Evolutionary conservation across 2,329 filamentous ascomycete genomes (phyloP).

Genomic region (Penicillium sp.): DNA sequence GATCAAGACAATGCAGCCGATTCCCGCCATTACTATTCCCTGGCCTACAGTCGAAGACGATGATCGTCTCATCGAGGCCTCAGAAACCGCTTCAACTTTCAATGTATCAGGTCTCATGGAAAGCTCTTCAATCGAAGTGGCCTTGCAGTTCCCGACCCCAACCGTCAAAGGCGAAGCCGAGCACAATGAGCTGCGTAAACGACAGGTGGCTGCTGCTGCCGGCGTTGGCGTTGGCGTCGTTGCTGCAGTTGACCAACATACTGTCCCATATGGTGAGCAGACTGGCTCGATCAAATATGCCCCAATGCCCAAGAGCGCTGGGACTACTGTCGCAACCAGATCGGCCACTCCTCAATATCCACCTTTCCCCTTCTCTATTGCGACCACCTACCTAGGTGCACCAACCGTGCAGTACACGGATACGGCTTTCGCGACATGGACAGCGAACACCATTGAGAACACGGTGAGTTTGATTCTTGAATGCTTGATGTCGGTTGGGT

Average conservation of each 20-base stretch:
- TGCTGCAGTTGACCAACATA: conserved; percentile 25
- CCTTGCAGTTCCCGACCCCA: conserved; percentile 31
- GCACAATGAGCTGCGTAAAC: conserved; percentile 31
- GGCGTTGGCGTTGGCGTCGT: not conserved
- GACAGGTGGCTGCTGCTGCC: conserved; percentile 23
- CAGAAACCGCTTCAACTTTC: not conserved
- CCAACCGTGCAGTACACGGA: conserved; percentile 50
- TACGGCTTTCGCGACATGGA: conserved; percentile 52
- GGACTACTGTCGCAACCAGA: conserved; percentile 58
- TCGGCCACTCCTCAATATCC: conserved; percentile 52
- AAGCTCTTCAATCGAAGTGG: conserved; percentile 26
- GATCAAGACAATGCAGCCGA: conserved; percentile 18
- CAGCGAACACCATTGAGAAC: conserved; percentile 54
- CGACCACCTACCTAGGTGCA: conserved; percentile 49
- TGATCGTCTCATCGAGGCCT: conserved; percentile 8
- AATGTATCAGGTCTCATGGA: conserved; percentile 17
- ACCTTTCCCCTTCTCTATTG: conserved; percentile 54
- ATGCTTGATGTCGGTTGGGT: not conserved
- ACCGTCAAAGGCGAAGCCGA: conserved; percentile 23
- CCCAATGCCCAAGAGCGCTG: conserved; percentile 59
- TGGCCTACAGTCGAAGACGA: not conserved
- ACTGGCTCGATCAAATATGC: conserved; percentile 57
- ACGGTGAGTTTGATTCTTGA: conserved; percentile 48
- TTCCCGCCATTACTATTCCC: conserved; percentile 6
- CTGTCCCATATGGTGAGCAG: conserved; percentile 56